Conservation (phyloP, 2,329 filamentous ascomycete genomes). For the Trichoderma breve region DNA sequence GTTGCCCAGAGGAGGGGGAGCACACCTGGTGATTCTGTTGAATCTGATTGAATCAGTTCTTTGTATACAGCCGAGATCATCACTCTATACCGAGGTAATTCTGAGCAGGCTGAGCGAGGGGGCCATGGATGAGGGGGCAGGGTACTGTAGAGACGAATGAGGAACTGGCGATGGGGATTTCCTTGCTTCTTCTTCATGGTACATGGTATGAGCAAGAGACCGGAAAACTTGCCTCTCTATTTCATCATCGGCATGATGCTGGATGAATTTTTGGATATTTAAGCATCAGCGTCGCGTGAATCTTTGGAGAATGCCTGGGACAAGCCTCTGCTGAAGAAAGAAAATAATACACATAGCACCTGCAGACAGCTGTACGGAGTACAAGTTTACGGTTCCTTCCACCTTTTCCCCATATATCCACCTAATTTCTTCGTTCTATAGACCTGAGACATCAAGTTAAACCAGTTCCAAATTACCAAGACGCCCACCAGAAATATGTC, state of each 20-base stretch:
- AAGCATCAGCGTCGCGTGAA: not conserved
- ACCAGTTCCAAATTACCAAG: not conserved
- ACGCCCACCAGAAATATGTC: not conserved
- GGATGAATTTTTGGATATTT: not conserved
- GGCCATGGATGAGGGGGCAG: not conserved
- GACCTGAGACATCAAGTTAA: not conserved
- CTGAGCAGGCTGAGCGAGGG: not conserved
- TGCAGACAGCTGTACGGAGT: not conserved
- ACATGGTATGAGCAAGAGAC: not conserved
- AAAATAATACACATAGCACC: not conserved
- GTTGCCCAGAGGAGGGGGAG: not conserved
- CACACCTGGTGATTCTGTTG: not conserved
- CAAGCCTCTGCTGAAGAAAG: not conserved
- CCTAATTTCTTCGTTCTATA: not conserved
- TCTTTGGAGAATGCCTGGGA: not conserved
- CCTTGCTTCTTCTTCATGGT: not conserved
- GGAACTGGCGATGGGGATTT: not conserved
- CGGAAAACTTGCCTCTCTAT: not conserved
- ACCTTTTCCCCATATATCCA: not conserved
- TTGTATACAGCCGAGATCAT: not conserved
- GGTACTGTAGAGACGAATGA: not conserved
- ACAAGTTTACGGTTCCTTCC: not conserved
- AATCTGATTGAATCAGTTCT: not conserved
- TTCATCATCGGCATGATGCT: not conserved
- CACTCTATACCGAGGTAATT: not conserved